A percentile compares a stretch with the other conserved stretches of the same genome.
Evolutionary conservation across 306 rosid genomes (phyloP).

Genomic region (Hippophae gyantsensis): DNA sequence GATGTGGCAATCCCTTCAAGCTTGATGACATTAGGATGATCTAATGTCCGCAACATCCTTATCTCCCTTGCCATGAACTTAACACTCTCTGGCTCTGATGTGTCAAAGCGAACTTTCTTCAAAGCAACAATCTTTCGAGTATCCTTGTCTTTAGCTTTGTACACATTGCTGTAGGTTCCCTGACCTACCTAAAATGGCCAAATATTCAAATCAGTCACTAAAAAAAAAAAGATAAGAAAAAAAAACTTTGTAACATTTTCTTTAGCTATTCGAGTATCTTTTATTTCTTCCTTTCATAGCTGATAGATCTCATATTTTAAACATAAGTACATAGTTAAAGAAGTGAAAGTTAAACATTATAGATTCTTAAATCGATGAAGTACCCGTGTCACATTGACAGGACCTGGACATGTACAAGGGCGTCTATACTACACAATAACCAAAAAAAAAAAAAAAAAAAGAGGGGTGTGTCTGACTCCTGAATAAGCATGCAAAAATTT

Average conservation of each 20-base stretch:
- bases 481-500: too few relatives aligned
- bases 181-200: conserved; percentile 42
- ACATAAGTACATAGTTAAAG: too few relatives aligned
- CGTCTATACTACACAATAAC: too few relatives aligned
- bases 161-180: conserved; percentile 79
- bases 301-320: too few relatives aligned
- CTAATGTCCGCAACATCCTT: conserved; percentile 34
- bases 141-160: conserved; percentile 60
- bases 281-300: not conserved
- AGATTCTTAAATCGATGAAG: too few relatives aligned
- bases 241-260: not conserved
- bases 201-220: not conserved
- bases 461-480: too few relatives aligned
- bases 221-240: not conserved
- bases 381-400: too few relatives aligned
- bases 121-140: conserved; percentile 55
- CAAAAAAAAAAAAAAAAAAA: too few relatives aligned
- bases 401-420: too few relatives aligned
- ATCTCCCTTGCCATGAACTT: conserved; percentile 84
- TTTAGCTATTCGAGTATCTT: not conserved
- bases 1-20: conserved; percentile 66
- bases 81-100: conserved; percentile 58
- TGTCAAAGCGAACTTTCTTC: conserved; percentile 72
- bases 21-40: conserved; percentile 73
- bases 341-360: too few relatives aligned